Conservation (phyloP, 2,329 filamentous ascomycete species). For the Ophiocordyceps unilateralis region DNA sequence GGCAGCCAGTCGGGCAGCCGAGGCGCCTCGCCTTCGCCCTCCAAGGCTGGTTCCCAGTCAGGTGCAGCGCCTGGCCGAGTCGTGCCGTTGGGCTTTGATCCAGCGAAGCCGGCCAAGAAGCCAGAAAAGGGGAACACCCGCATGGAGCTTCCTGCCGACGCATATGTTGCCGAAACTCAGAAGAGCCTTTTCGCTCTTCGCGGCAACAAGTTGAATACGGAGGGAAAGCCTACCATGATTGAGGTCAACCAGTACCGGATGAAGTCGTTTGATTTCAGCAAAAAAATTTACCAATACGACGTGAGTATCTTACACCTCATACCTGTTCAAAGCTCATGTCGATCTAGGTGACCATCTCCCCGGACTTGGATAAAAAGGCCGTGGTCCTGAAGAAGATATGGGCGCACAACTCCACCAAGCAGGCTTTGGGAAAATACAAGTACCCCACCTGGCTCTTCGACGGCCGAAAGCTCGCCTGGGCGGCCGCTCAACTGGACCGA, state of each 20-base stretch:
- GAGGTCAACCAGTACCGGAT: slow-evolving; percentile 65
- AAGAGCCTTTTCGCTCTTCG: slow-evolving; percentile 19
- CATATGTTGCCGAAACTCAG: slow-evolving; percentile 22
- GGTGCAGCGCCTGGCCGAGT: slow-evolving; percentile 9
- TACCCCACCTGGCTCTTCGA: slow-evolving; percentile 52
- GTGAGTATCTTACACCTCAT: slow-evolving; percentile 34
- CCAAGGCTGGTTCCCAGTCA: slow-evolving; percentile 3
- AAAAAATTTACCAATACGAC: slow-evolving; percentile 67
- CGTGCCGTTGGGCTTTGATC: slow-evolving; percentile 23
- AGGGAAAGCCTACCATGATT: slow-evolving; percentile 36
- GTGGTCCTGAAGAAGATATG: slow-evolving; percentile 62
- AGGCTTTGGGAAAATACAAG: slow-evolving; percentile 28
- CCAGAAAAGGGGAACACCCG: slow-evolving; percentile 23
- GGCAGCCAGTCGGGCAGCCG: slow-evolving; percentile 3
- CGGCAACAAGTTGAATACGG: slow-evolving; percentile 30
- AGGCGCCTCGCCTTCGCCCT: slow-evolving; percentile 5
- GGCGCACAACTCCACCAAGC: slow-evolving; percentile 44
- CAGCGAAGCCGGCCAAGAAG: slow-evolving; percentile 15
- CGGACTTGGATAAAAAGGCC: slow-evolving; percentile 40
- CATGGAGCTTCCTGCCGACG: slow-evolving; percentile 41
- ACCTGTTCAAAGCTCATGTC: slow-evolving; percentile 3
- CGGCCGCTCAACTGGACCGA: slow-evolving; percentile 21
- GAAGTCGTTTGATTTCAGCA: slow-evolving; percentile 32
- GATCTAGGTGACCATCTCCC: slow-evolving; percentile 45
- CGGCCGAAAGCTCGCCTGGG: slow-evolving; percentile 74